These are phyloP conservation scores for Tricholoma matsutake DNA, from an alignment of 768 basidiomycete genomes.

Conservation along the genomic window DNA sequence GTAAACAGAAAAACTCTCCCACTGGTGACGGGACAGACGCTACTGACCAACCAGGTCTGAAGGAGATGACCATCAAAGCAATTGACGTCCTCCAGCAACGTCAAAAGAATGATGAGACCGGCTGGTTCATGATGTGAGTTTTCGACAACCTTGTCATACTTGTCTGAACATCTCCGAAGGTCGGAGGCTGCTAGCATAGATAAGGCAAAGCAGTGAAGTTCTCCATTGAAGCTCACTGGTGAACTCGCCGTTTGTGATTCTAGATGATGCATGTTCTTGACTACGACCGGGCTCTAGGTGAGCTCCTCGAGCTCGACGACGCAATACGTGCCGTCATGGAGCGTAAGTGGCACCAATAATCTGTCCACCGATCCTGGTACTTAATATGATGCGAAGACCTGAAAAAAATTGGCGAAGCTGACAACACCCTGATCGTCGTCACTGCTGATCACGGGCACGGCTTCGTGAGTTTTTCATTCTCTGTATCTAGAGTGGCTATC, in stretches of 20 bases:
- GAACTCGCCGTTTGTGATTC: background rate
- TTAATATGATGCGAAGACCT: slow-evolving; percentile 27
- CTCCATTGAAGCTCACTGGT: background rate
- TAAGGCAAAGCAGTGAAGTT: slow-evolving; percentile 25
- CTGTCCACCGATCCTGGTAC: background rate
- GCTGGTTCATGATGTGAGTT: slow-evolving; percentile 43
- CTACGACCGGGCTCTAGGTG: slow-evolving; percentile 45
- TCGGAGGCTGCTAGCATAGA: slow-evolving; percentile 46
- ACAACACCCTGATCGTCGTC: slow-evolving; percentile 41
- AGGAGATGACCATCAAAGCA: slow-evolving; percentile 46
- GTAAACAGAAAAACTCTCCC: slow-evolving; percentile 35
- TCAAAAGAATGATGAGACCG: slow-evolving; percentile 31
- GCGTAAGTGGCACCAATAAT: slow-evolving; percentile 23
- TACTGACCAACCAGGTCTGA: slow-evolving; percentile 43
- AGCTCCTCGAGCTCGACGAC: slow-evolving; percentile 43
- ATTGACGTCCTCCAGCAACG: slow-evolving; percentile 42
- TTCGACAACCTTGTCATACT: background rate
- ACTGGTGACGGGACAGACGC: slow-evolving; percentile 42
- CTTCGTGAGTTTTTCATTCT: slow-evolving; percentile 28
- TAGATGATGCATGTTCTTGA: slow-evolving; percentile 48
- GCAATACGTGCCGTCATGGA: slow-evolving; percentile 40
- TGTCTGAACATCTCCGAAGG: background rate
- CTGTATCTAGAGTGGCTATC: too few relatives aligned
- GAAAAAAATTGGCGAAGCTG: slow-evolving; percentile 39
- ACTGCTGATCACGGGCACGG: slow-evolving; percentile 48